Evolutionary conservation across 805 yeast species (phyloP), one percentile per base, ranked within the genome.

Genomic region (Huiozyma sinensis): DNA sequence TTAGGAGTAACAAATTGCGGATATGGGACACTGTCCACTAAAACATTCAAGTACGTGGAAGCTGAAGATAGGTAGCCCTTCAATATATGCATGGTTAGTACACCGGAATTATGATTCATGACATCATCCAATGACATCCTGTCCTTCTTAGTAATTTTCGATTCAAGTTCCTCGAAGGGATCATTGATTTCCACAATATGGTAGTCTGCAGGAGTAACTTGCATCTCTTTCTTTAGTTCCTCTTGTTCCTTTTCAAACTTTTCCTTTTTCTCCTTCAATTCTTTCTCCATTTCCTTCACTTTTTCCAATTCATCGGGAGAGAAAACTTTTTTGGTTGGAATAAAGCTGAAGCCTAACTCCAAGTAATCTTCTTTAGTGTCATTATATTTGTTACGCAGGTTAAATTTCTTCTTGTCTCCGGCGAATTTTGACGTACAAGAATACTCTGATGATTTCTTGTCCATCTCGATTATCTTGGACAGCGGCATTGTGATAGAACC

Each of bases 301-400:
- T 74, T 70, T 7, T 64, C 62, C 24, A 76, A 46, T 59, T 83
- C 90, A 28, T 70, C 66, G 29, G 73, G 70, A 8, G 85, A 71
- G 54, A 72, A 77, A 2, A 80, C 79, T 1, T 85, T 82, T 39
- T 77, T 65, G 7, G 76, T 64, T 38, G 92, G 89, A 41, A 81
- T 61, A 61, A 82, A 82, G 1, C 84, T 74, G 31, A 81, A 66
- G 7, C 81, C 71, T 53, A 78, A 76, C 28, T 57, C 56, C 33
- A 83, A 55, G 5, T 58, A 53, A 36, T 87, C 85, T 46, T 73
- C 68, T 3, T 77, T 73, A 41, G 67, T 72, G 37, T 53, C 58
- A 44, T 69, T 71, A 17, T 58, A 59, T 42, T 59, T 47, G 55
- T 52, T 41, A 46, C 50, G 40, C 60, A 59, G 43, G 0, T 55